Evolutionary conservation across 768 basidiomycete species (phyloP), one percentile per base, ranked within the genome.

Genomic region (Pulveroboletus sp.): DNA sequence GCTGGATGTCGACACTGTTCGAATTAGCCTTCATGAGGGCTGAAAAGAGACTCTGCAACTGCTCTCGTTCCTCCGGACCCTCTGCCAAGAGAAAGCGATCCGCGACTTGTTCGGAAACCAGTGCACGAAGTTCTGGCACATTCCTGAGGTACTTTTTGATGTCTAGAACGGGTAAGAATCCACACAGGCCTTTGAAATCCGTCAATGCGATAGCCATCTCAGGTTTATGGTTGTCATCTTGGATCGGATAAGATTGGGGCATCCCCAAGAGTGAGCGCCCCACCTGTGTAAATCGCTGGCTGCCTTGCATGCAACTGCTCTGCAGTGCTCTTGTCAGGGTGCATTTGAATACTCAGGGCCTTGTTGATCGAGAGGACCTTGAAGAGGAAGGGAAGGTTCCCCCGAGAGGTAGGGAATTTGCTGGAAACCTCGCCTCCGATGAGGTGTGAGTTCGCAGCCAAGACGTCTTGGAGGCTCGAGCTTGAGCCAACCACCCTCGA

Each of bases 171-270:
- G 95, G 95, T 15, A 86, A 80, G 73, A 98, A 99, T 38, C 95
- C 95, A 64, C 94, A 95, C 61, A 98, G 74, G 2, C 89, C 96
- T 35, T 74, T 74, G 75, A 98, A 98, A 13, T 84, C 81, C 0
- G 94, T 94, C 52, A 99, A 70, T 0, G 96, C 96, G 33, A 99
- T 77, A n/a, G 94, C 93, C 91, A 99, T 95, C 67, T 99, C 96
- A 3, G 96, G 96, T 69, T 99, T 99, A 61, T 99, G 96, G 64
- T 98, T 98, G 6, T 83, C 80, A 67, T 99, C 96, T 90, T 54
- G 35, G 33, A 31, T n/a, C 32, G 14, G 45, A 54, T 63, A 21
- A 57, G 50, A 56, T 21, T 21, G 9, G 17, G 47, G 26, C n/a
- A 37, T 38, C 38, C 11, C 0, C 17, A 17, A 31, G 43, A 36